Evolutionary conservation across 495 filamentous ascomycete genomes (phyloP).

Genomic region (Podospora anserina): DNA sequence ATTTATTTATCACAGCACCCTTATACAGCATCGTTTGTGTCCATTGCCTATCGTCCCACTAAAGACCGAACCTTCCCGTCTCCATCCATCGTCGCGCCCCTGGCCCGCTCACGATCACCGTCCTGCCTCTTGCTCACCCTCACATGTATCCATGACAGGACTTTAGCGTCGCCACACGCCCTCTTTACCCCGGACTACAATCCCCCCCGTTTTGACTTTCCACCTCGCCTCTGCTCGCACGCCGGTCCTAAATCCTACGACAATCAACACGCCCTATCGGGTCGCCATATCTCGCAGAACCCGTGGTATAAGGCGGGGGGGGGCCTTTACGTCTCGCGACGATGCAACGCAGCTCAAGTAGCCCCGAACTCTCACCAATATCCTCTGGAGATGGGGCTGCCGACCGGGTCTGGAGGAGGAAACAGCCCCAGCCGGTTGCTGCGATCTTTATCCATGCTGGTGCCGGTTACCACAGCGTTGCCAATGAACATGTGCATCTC

Average conservation of each 20-base stretch:
- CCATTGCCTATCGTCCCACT: neutral
- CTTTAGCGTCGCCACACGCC: neutral
- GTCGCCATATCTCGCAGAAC: neutral
- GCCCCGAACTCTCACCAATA: conserved; percentile 8
- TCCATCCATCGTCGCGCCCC: neutral
- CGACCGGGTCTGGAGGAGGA: conserved; percentile 26
- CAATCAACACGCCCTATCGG: neutral
- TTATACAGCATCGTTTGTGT: conserved; percentile 16
- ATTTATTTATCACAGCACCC: neutral
- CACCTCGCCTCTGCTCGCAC: neutral
- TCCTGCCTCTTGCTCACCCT: neutral
- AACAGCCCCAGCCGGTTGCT: conserved; percentile 34
- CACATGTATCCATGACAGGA: conserved; percentile 4
- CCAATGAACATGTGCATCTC: conserved; percentile 81
- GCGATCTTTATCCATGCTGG: conserved; percentile 96
- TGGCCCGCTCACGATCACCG: neutral
- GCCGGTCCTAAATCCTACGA: neutral
- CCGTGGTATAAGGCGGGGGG: conserved; percentile 3
- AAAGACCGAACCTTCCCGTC: neutral
- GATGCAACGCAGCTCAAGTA: conserved; percentile 13
- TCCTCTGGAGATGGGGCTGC: conserved; percentile 22
- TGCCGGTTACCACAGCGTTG: conserved; percentile 84
- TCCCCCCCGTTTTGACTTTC: neutral
- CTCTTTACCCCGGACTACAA: conserved; percentile 9
- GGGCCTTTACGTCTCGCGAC: neutral